Evolutionary conservation across 1,139 yeast genomes (phyloP).

Genomic region (Geotrichum siamense): DNA sequence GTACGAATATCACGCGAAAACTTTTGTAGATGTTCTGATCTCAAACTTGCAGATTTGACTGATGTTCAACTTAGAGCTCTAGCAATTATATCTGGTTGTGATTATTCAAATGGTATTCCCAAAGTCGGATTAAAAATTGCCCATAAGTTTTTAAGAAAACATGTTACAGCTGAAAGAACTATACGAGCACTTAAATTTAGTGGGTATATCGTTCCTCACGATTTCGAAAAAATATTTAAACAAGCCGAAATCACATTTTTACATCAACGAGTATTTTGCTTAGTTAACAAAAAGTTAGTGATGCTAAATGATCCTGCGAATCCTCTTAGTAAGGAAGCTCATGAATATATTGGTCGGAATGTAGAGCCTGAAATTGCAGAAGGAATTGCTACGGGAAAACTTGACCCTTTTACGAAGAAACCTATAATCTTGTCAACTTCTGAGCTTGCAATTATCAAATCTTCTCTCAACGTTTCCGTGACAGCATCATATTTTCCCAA

Average conservation of each 20-base stretch:
- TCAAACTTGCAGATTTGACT: conserved; percentile 41
- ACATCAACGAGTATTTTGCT: conserved; percentile 81
- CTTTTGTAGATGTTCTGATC: conserved; percentile 36
- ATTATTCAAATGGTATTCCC: conserved; percentile 80
- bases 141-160: conserved; percentile 49
- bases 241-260: conserved; percentile 76
- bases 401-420: conserved; percentile 58
- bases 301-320: conserved; percentile 53
- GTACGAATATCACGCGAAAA: conserved; percentile 52
- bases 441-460: background rate
- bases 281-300: conserved; percentile 42
- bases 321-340: conserved; percentile 35
- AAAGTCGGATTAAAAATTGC: conserved; percentile 81
- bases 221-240: conserved; percentile 52
- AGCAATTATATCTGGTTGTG: conserved; percentile 93
- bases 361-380: conserved; percentile 43
- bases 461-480: conserved; percentile 4
- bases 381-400: conserved; percentile 54
- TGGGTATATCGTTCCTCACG: conserved; percentile 49
- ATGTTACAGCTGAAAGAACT: conserved; percentile 48
- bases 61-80: conserved; percentile 60
- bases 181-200: conserved; percentile 53
- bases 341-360: conserved; percentile 56
- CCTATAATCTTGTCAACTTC: conserved; percentile 13
- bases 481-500: too few species aligned